A percentile compares a stretch with the other conserved stretches of the same genome.
Conservation (phyloP, 2,329 filamentous ascomycete genomes). For the Penicillium sp. region DNA sequence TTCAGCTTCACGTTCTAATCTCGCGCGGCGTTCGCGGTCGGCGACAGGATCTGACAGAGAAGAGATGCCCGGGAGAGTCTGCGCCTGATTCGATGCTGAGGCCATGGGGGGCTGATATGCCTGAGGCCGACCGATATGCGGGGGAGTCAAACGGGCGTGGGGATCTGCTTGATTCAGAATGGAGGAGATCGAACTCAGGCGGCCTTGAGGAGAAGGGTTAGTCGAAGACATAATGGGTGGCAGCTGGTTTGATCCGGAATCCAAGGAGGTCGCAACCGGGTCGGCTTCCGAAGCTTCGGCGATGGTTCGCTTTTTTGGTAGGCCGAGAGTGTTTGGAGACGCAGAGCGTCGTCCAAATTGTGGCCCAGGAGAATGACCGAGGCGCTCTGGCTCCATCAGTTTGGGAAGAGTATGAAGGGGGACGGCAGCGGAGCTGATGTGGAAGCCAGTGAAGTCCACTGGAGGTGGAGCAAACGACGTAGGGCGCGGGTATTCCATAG, state of each 20-base stretch:
- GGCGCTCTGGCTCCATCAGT: slow-evolving; percentile 31
- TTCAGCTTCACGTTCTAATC: slow-evolving; percentile 70
- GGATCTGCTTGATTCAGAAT: slow-evolving; percentile 61
- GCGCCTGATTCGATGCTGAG: slow-evolving; percentile 18
- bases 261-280: slow-evolving; percentile 30
- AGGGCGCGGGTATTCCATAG: slow-evolving; percentile 37
- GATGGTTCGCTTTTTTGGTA: slow-evolving; percentile 38
- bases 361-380: slow-evolving; percentile 29
- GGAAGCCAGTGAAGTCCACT: slow-evolving; percentile 51
- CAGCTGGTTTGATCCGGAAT: slow-evolving; percentile 37
- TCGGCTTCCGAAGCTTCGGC: slow-evolving; percentile 32
- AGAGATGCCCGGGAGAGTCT: slow-evolving; percentile 33
- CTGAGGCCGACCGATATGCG: slow-evolving; percentile 34
- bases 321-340: slow-evolving; percentile 30
- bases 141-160: slow-evolving; percentile 42
- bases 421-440: slow-evolving; percentile 32
- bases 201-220: slow-evolving; percentile 49
- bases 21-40: slow-evolving; percentile 64
- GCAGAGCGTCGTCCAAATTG: slow-evolving; percentile 34
- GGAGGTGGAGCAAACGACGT: slow-evolving; percentile 43
- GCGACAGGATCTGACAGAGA: slow-evolving; percentile 56
- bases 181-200: slow-evolving; percentile 72
- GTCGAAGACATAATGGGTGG: slow-evolving; percentile 39
- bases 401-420: slow-evolving; percentile 33
- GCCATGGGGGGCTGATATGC: slow-evolving; percentile 28